Evolutionary conservation across 1,139 yeast species (phyloP), one percentile per base, ranked within the genome.

Genomic region (Pichia sorboxylosa): DNA sequence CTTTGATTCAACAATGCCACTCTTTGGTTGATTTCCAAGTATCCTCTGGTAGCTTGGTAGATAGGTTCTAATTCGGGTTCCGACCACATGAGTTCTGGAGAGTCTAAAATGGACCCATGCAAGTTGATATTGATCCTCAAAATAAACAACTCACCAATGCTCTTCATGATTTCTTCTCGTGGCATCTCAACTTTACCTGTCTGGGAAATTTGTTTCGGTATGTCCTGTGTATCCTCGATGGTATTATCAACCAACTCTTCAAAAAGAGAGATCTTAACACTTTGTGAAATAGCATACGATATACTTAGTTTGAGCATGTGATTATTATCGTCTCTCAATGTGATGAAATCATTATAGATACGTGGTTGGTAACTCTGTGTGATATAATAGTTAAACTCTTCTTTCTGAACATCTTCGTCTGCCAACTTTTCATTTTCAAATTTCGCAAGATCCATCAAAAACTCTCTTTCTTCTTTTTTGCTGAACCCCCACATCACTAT

Each of bases 41-140:
- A 90, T 0, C 96, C 95, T 51, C 97, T 71, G 2, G 94, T 83
- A 0, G 97, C 96, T 54, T 85, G 96, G 55, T 90, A 90, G 35
- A 87, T 85, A 1, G 98, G 98, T 53, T 90, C 97, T 38, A 90
- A 63, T 49, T 87, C 95, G 1, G 98, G 98, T 51, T 90, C 97
- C 0, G 95, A 77, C 98, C 98, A 90, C 95, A 90, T 85, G 37
- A 90, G 70, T 54, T 90, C 97, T 0, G 98, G 98, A 2, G 94
- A 82, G 53, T 90, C 98, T 41, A 90, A 61, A 16, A 90, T 92
- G 2, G 96, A 84, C 1, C 97, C 97, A 58, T 90, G 97, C 40
- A 90, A 63, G 51, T 90, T 90, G 44, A 85, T 83, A 54, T 81
- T 84, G 38, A 90, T 90, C 39, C 98, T 64, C 43, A 90, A 62